phyloP scores from a whole-genome alignment of 1,139 yeast genomes.

The Nadsonia commutata region DNA sequence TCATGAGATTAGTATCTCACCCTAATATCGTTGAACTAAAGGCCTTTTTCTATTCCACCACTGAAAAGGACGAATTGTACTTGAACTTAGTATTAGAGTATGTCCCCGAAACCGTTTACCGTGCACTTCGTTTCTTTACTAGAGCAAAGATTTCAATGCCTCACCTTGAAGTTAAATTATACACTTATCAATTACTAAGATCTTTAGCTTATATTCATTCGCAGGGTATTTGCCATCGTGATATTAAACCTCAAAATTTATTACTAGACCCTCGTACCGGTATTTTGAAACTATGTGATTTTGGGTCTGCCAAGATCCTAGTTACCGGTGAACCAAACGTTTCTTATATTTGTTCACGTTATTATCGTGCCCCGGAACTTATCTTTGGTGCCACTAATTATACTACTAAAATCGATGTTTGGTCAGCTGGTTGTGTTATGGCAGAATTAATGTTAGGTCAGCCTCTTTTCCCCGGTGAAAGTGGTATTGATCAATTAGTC shows the following conservation, averaged over 20 bases:
- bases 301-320: conserved; percentile 93
- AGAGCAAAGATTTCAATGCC: conserved; percentile 72
- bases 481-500: conserved; percentile 93
- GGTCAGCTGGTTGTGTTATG: conserved; percentile 98
- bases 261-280: conserved; percentile 78
- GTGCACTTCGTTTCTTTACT: conserved; percentile 75
- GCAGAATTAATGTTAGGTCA: conserved; percentile 92
- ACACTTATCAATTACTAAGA: conserved; percentile 82
- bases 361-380: conserved; percentile 89
- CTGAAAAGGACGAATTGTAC: conserved; percentile 63
- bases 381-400: conserved; percentile 85
- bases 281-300: conserved; percentile 81
- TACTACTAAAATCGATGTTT: conserved; percentile 92
- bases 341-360: conserved; percentile 88
- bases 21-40: conserved; percentile 77
- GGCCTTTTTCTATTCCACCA: conserved; percentile 77
- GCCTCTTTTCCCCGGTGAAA: conserved; percentile 94
- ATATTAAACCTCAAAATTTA: conserved; percentile 90
- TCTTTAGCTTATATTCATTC: conserved; percentile 87
- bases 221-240: conserved; percentile 89
- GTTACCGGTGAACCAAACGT: conserved; percentile 89
- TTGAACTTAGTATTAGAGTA: conserved; percentile 79
- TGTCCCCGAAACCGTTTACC: conserved; percentile 88
- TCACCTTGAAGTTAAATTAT: conserved; percentile 69
- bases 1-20: conserved; percentile 82